A percentile compares a stretch with the other conserved stretches of the same genome.
Conservation (phyloP, 2,329 filamentous ascomycete species). For the Anthostomella pinea region DNA sequence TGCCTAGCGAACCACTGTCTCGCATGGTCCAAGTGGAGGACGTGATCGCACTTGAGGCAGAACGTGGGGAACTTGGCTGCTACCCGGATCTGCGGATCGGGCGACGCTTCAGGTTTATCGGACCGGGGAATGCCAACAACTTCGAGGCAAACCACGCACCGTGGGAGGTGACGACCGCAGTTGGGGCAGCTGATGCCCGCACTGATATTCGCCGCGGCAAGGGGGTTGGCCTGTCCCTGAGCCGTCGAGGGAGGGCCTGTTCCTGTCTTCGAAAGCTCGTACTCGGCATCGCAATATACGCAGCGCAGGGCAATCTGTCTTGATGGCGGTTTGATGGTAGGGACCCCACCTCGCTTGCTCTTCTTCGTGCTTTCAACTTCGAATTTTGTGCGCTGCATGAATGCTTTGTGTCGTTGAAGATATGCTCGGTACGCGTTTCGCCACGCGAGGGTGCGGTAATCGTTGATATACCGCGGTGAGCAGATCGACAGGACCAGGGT, state of each 20-base stretch:
- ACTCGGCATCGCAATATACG: conserved; percentile 68
- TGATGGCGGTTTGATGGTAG: conserved; percentile 62
- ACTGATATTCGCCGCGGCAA: conserved; percentile 55
- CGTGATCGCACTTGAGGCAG: conserved; percentile 66
- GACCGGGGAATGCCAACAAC: conserved; percentile 63
- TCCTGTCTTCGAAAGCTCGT: conserved; percentile 43
- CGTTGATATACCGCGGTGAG: conserved; percentile 72
- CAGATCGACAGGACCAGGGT: conserved; percentile 72
- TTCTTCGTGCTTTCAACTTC: conserved; percentile 72
- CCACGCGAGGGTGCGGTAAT: conserved; percentile 73
- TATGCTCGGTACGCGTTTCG: conserved; percentile 69
- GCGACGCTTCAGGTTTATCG: conserved; percentile 51
- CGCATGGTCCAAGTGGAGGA: conserved; percentile 65
- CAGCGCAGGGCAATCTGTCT: conserved; percentile 74
- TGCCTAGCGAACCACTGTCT: conserved; percentile 64
- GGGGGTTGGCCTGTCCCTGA: conserved; percentile 44
- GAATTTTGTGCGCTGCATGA: conserved; percentile 73
- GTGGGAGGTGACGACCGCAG: conserved; percentile 64
- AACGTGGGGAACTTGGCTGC: conserved; percentile 65
- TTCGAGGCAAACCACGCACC: conserved; percentile 66
- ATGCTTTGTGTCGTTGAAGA: conserved; percentile 69
- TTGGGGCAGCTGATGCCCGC: conserved; percentile 63
- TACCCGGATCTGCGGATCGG: conserved; percentile 44
- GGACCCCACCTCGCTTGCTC: conserved; percentile 61
- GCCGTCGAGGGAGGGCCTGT: conserved; percentile 9